These are phyloP conservation scores for Aspergillus ruber DNA, from an alignment of 2,329 filamentous ascomycete genomes.

Conservation along the genomic window DNA sequence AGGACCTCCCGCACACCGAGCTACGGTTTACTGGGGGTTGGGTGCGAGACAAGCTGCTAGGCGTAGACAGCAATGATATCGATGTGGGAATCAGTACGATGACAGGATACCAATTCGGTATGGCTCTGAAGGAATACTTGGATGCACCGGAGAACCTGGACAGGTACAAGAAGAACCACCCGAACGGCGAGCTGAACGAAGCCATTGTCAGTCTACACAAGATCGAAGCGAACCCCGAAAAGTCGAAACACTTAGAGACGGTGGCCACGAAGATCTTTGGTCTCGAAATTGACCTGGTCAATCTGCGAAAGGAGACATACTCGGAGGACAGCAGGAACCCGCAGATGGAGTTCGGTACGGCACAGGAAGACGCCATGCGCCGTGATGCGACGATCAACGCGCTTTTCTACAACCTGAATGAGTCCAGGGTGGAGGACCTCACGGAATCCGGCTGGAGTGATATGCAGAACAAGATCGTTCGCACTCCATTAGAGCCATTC, in stretches of 20 bases:
- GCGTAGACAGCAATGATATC: constrained; percentile 42
- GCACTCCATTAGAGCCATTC: constrained; percentile 78
- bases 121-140: constrained; percentile 38
- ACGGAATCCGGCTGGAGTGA: constrained; percentile 68
- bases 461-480: constrained; percentile 64
- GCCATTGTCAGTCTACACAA: constrained; percentile 75
- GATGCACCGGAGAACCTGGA: constrained; percentile 33
- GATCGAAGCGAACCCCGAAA: constrained; percentile 86
- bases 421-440: constrained; percentile 73
- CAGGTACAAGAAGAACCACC: constrained; percentile 41
- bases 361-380: constrained; percentile 79
- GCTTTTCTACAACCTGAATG: constrained; percentile 89
- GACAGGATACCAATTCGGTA: constrained; percentile 44
- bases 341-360: constrained; percentile 86
- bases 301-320: constrained; percentile 87
- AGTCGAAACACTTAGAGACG: constrained; percentile 93
- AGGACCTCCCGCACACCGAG: constrained; percentile 23
- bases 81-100: constrained; percentile 46
- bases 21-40: constrained; percentile 46
- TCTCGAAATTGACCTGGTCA: constrained; percentile 89
- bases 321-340: constrained; percentile 83
- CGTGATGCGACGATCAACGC: constrained; percentile 93
- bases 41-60: constrained; percentile 46
- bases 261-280: constrained; percentile 79
- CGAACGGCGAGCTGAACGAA: constrained; percentile 48